Conservation (phyloP, 495 filamentous ascomycete genomes). For the Aspergillus diversus region DNA sequence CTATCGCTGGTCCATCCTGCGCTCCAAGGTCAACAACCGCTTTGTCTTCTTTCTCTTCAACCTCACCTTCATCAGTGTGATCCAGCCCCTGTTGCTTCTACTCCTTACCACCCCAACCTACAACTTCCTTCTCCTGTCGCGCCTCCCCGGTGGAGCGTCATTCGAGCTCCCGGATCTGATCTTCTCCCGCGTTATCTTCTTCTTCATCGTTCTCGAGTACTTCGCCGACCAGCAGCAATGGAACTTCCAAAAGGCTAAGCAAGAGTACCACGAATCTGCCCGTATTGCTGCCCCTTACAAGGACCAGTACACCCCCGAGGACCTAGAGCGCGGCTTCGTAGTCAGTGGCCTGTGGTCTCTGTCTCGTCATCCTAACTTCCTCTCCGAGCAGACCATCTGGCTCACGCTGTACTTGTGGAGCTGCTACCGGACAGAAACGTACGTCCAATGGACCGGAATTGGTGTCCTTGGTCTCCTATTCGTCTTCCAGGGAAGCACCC, state of each 20-base stretch:
- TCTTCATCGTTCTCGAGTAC: conserved; percentile 72
- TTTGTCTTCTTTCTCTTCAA: conserved; percentile 81
- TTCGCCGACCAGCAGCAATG: conserved; percentile 95
- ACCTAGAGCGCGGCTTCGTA: conserved; percentile 90
- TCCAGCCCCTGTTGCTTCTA: conserved; percentile 73
- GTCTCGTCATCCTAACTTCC: conserved; percentile 92
- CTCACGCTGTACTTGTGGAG: conserved; percentile 83
- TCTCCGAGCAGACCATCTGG: conserved; percentile 92
- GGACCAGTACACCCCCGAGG: conserved; percentile 58
- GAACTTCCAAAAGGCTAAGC: conserved; percentile 84
- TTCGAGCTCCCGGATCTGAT: conserved; percentile 65
- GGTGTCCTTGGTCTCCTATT: conserved; percentile 70
- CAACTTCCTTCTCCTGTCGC: conserved; percentile 65
- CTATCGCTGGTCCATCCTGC: conserved; percentile 79
- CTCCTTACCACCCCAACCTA: conserved; percentile 82
- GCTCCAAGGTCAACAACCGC: conserved; percentile 51
- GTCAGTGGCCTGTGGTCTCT: conserved; percentile 83
- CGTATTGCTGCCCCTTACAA: conserved; percentile 61
- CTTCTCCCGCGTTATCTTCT: conserved; percentile 68
- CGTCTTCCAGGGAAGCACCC: conserved; percentile 87
- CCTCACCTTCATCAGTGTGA: conserved; percentile 80
- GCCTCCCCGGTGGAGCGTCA: conserved; percentile 37
- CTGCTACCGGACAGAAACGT: conserved; percentile 68
- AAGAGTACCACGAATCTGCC: conserved; percentile 68
- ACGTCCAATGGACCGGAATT: conserved; percentile 77